Conservation (phyloP, 2,329 filamentous ascomycete species). For the Penicillium sp. region DNA sequence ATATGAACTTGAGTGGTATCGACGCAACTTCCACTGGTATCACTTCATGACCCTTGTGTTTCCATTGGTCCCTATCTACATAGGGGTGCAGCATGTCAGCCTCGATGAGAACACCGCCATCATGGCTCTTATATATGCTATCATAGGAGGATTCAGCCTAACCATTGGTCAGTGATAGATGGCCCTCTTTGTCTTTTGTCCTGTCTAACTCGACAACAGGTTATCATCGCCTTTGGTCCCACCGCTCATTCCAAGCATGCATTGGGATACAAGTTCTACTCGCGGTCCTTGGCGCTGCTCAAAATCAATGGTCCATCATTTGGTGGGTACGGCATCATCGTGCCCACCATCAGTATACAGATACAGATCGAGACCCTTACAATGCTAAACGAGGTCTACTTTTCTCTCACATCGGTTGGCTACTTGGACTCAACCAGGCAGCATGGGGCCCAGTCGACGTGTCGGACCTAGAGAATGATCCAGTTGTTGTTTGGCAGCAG, state of each 20-base stretch:
- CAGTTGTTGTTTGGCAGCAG: conserved; percentile 4
- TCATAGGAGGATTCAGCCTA: conserved; percentile 1
- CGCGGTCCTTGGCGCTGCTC: conserved; percentile 3
- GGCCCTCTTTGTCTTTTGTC: too few species aligned
- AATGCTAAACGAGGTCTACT: conserved; percentile 2
- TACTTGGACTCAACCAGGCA: not conserved
- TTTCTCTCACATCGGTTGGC: conserved; percentile 8
- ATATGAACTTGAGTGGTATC: not conserved
- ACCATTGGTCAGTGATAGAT: conserved; percentile 1
- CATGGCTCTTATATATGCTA: not conserved
- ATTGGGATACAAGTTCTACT: not conserved
- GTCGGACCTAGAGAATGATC: conserved; percentile 2
- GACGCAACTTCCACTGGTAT: not conserved
- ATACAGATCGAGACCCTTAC: conserved; percentile 10
- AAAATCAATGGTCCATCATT: conserved; percentile 5
- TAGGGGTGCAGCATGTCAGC: not conserved
- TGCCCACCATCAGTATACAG: conserved; percentile 5
- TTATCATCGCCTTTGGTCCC: conserved; percentile 11
- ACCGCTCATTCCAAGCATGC: conserved; percentile 5
- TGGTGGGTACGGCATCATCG: conserved; percentile 7
- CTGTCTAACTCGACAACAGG: not conserved
- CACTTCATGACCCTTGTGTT: not conserved
- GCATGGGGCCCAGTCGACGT: conserved; percentile 4
- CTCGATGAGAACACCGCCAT: not conserved
- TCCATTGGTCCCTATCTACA: not conserved